These are phyloP conservation scores for Emergomyces pasteurianus DNA, from an alignment of 2,329 filamentous ascomycete species.

Conservation along the genomic window DNA sequence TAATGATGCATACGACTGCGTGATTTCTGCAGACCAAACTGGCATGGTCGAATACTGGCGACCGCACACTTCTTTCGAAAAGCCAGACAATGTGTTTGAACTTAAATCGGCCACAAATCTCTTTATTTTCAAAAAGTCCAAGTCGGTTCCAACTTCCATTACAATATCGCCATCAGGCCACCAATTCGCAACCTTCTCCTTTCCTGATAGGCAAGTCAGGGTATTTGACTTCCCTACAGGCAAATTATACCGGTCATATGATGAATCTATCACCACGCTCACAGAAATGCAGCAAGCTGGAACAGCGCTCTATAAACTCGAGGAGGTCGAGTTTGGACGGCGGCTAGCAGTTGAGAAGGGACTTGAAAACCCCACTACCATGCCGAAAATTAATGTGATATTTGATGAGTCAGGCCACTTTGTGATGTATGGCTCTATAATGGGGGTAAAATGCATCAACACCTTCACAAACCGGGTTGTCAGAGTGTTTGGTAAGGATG, in stretches of 20 bases:
- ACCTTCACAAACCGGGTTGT: conserved; percentile 88
- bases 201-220: conserved; percentile 85
- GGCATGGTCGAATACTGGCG: conserved; percentile 98
- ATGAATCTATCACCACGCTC: conserved; percentile 80
- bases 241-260: conserved; percentile 84
- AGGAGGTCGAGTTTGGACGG: conserved; percentile 84
- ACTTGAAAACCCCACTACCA: conserved; percentile 57
- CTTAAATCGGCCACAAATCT: conserved; percentile 90
- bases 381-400: conserved; percentile 67
- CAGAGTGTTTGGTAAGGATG: conserved; percentile 80
- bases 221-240: conserved; percentile 85
- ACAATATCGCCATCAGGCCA: conserved; percentile 76
- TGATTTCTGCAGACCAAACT: conserved; percentile 74
- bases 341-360: conserved; percentile 78
- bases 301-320: conserved; percentile 65
- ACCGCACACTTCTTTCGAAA: conserved; percentile 65
- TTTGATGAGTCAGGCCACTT: conserved; percentile 97
- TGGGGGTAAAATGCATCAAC: conserved; percentile 91
- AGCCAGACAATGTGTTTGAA: conserved; percentile 81
- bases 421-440: conserved; percentile 81
- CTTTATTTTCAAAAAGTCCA: conserved; percentile 95
- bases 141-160: conserved; percentile 68
- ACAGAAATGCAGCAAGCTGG: conserved; percentile 96
- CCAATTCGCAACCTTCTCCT: conserved; percentile 78
- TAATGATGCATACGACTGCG: conserved; percentile 80